Evolutionary conservation across 2,329 filamentous ascomycete genomes (phyloP).

Genomic region (Tolypocladium ophioglossoides): DNA sequence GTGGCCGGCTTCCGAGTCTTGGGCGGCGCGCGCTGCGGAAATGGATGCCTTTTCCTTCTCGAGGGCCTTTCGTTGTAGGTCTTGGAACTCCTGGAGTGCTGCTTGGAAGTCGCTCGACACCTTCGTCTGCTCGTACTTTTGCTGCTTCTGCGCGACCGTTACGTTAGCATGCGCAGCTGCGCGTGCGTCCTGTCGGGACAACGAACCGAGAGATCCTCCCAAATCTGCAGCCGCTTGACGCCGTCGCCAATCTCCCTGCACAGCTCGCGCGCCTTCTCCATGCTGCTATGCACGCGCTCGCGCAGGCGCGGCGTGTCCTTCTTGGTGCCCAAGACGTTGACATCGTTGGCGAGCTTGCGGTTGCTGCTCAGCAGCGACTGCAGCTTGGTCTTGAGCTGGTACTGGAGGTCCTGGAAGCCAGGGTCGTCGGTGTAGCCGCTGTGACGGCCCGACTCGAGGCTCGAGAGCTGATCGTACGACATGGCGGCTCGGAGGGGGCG

Average conservation of each 20-base stretch:
- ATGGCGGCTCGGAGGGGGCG: conserved; percentile 34
- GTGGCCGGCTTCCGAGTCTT: conserved; percentile 47
- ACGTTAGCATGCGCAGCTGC: neutral
- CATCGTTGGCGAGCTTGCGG: conserved; percentile 71
- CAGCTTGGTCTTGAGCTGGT: conserved; percentile 75
- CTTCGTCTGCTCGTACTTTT: conserved; percentile 95
- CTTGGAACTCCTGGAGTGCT: conserved; percentile 82
- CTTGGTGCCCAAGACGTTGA: conserved; percentile 77
- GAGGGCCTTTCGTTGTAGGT: conserved; percentile 77
- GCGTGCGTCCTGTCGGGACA: neutral
- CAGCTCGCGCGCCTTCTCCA: conserved; percentile 74
- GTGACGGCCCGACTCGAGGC: conserved; percentile 62
- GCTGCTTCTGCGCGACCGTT: conserved; percentile 55
- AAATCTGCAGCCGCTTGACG: conserved; percentile 82
- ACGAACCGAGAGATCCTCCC: conserved; percentile 71
- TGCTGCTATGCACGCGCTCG: conserved; percentile 77
- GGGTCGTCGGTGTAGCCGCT: conserved; percentile 87
- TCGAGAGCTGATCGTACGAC: conserved; percentile 85
- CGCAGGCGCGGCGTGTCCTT: conserved; percentile 85
- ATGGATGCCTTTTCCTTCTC: conserved; percentile 89
- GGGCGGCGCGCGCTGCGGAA: conserved; percentile 68
- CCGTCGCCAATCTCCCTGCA: conserved; percentile 92
- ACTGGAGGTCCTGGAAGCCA: conserved; percentile 75
- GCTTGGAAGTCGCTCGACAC: conserved; percentile 87
- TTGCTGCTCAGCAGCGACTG: conserved; percentile 86